Evolutionary conservation across 331 rosid genomes (phyloP).

Genomic region (Prunus yedoensis): DNA sequence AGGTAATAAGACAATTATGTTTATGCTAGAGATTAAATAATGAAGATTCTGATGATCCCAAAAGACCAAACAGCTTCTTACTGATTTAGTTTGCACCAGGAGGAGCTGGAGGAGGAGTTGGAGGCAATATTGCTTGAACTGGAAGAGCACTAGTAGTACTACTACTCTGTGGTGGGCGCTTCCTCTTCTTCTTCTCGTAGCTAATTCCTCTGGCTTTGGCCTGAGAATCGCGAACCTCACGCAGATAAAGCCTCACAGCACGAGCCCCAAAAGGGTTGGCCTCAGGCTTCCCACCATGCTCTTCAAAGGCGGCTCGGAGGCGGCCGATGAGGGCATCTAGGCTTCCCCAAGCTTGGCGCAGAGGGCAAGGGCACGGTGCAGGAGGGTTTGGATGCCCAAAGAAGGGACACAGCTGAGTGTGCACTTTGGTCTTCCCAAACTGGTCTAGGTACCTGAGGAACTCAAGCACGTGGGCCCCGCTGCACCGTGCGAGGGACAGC

Average conservation of each 20-base stretch:
- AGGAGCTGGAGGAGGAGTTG: conserved; percentile 5
- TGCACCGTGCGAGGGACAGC: conserved; percentile 55
- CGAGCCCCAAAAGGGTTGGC: conserved; percentile 85
- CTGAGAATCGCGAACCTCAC: conserved; percentile 78
- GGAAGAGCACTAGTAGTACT: not conserved
- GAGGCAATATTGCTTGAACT: conserved; percentile 1
- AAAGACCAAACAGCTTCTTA: conserved; percentile 5
- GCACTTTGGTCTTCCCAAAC: conserved; percentile 80
- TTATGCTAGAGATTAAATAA: not conserved
- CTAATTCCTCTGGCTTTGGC: conserved; percentile 78
- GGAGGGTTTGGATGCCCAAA: conserved; percentile 83
- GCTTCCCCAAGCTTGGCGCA: conserved; percentile 87
- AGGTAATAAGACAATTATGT: not conserved
- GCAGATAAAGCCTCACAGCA: conserved; percentile 70
- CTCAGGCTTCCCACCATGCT: conserved; percentile 77
- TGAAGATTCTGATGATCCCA: not conserved
- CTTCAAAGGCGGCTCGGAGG: conserved; percentile 74
- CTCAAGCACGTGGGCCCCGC: conserved; percentile 77
- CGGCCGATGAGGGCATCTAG: conserved; percentile 75
- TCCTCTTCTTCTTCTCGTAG: conserved; percentile 75
- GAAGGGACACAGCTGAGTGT: conserved; percentile 66
- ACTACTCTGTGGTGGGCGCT: conserved; percentile 39
- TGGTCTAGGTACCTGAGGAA: conserved; percentile 71
- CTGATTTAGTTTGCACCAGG: not conserved
- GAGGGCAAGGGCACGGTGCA: conserved; percentile 83